Evolutionary conservation across 805 yeast species (phyloP).

Genomic region (Kazachstania taianensis): DNA sequence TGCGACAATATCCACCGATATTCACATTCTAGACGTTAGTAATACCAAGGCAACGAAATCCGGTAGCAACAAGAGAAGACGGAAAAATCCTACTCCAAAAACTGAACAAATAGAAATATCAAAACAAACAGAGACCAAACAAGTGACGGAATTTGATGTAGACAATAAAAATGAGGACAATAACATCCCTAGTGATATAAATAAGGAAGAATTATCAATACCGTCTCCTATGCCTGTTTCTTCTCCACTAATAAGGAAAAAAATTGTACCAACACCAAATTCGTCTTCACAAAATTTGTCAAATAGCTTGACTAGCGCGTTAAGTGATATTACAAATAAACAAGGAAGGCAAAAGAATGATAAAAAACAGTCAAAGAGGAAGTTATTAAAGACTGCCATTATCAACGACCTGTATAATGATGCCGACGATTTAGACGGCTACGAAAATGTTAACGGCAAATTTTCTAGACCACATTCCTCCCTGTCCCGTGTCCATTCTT

Average conservation of each 20-base stretch:
- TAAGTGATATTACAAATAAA: constrained; percentile 8
- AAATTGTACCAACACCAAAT: too few relatives aligned
- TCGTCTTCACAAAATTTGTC: too few relatives aligned
- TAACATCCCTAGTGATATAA: not conserved
- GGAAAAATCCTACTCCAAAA: not conserved
- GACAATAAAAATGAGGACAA: not conserved
- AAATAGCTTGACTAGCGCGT: not conserved
- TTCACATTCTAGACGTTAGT: constrained; percentile 27
- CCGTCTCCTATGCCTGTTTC: too few relatives aligned
- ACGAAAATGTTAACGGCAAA: not conserved
- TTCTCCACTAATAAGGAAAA: too few relatives aligned
- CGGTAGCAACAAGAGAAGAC: not conserved
- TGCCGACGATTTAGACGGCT: constrained; percentile 3
- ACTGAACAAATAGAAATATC: not conserved
- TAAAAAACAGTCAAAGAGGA: constrained; percentile 10
- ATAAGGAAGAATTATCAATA: too few relatives aligned
- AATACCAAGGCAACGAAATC: constrained; percentile 4
- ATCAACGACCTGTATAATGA: constrained; percentile 22
- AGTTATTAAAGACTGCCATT: constrained; percentile 24
- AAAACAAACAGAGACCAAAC: not conserved
- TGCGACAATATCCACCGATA: constrained; percentile 39
- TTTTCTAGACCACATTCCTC: not conserved
- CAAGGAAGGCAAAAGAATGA: not conserved
- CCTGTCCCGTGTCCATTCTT: constrained; percentile 2
- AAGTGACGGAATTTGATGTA: too few relatives aligned